Evolutionary conservation across 805 yeast species (phyloP), one percentile per base, ranked within the genome.

Genomic region (Saccharomycopsis sp.): DNA sequence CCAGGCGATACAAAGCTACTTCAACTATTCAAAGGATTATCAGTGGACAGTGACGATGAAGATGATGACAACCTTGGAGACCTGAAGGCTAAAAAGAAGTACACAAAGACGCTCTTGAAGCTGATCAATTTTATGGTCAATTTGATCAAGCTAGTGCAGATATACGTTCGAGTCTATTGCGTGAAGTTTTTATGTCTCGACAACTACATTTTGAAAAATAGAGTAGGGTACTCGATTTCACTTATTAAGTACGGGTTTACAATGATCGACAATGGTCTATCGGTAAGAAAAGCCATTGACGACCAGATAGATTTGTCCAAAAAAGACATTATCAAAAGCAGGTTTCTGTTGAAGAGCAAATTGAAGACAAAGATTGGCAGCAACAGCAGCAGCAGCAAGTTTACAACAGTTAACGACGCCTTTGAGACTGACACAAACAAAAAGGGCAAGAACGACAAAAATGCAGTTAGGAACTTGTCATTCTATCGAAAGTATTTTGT

Each of bases 191-290:
- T 56, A 21, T 50, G 56, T 8, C 24, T 61, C 18, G 56, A 61
- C n/a, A 34, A 34, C 37, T 61, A 54, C 18, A 54, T 59, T 8
- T 51, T 57, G 51, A 18, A 58, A 40, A 40, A 56, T 24, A 51
- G 54, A 29, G 34, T 54, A 9, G 62, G 62, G 14, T 34, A 40
- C 5, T 34, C 61, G 24, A 56, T 61, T 12, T 48, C 58, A 2
- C 46, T 61, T 14, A 53, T 61, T 5, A 52, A 61, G 21, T 61
- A 54, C 41, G 60, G 59, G 4, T 53, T 58, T 24, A 5, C 20
- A 14, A 3, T 56, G 20, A 46, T 29, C 14, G 51, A 56, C 40
- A 29, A 29, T 8, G 53, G 52, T 21, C 20, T n/a, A 12, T 18
- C 40, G 8, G 24, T 40, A 14, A 41, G 46, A 16, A 34, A 23